Percentiles rank a stretch among this genome's conserved stretches.
These are phyloP conservation scores for Ustanciosporium gigantosporum DNA, from an alignment of 1,284 basidiomycete species.

Conservation along the genomic window DNA sequence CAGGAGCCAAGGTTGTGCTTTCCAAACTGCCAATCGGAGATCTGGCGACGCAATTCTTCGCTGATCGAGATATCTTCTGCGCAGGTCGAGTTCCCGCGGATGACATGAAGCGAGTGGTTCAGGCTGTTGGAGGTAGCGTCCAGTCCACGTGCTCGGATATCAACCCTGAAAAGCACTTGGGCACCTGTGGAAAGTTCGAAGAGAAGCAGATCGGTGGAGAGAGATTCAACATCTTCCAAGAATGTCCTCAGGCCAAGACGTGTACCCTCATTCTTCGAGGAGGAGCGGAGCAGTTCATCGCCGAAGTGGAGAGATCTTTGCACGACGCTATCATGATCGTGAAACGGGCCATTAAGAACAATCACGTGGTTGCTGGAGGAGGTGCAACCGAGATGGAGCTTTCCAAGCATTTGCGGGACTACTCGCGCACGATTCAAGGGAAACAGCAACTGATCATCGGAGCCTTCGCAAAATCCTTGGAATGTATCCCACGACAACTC, in stretches of 20 bases:
- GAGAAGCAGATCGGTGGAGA: slow-evolving; percentile 97
- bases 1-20: slow-evolving; percentile 94
- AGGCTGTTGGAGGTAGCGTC: slow-evolving; percentile 91
- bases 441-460: slow-evolving; percentile 93
- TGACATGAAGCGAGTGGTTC: slow-evolving; percentile 90
- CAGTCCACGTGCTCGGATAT: slow-evolving; percentile 97
- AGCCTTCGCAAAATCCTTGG: slow-evolving; percentile 95
- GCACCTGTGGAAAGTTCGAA: slow-evolving; percentile 86
- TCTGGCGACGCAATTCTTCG: slow-evolving; percentile 98
- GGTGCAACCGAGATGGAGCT: slow-evolving; percentile 99
- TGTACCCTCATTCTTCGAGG: slow-evolving; percentile 95
- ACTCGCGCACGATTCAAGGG: slow-evolving; percentile 89
- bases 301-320: slow-evolving; percentile 93
- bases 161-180: slow-evolving; percentile 77
- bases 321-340: slow-evolving; percentile 99
- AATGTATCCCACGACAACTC: slow-evolving; percentile 96
- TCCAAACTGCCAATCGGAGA: slow-evolving; percentile 99
- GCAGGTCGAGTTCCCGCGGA: slow-evolving; percentile 90
- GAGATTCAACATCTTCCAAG: slow-evolving; percentile 93
- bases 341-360: slow-evolving; percentile 92
- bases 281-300: slow-evolving; percentile 98
- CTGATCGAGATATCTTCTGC: slow-evolving; percentile 98
- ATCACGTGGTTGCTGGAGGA: slow-evolving; percentile 93
- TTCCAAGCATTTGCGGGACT: slow-evolving; percentile 85
- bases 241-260: slow-evolving; percentile 92